Percentiles rank a stretch among this genome's conserved stretches.
Conservation (phyloP, 805 yeast genomes). For the Phaffomyces thermotolerans region DNA sequence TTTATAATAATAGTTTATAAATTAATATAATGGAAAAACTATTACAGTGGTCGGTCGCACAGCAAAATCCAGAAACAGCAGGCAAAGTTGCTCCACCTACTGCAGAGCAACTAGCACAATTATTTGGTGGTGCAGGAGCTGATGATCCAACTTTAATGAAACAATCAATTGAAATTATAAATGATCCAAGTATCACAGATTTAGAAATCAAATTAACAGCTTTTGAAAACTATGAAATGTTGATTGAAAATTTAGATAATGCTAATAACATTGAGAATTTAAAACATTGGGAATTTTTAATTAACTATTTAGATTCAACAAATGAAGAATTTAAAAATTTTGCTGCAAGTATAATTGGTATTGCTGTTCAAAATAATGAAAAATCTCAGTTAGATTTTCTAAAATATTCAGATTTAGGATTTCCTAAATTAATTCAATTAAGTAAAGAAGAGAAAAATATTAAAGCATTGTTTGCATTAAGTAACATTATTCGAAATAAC, state of each 20-base stretch:
- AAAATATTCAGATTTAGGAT: constrained; percentile 38
- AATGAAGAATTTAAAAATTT: constrained; percentile 41
- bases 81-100: constrained; percentile 64
- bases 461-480: constrained; percentile 73
- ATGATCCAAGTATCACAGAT: constrained; percentile 44
- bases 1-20: no score
- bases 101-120: constrained; percentile 68
- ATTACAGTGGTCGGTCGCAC: constrained; percentile 89
- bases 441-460: constrained; percentile 33
- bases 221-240: constrained; percentile 86
- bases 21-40: constrained; percentile 67
- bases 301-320: constrained; percentile 42
- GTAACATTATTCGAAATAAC: constrained; percentile 68
- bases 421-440: constrained; percentile 37
- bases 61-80: constrained; percentile 62
- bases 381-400: constrained; percentile 62
- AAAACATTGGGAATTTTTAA: constrained; percentile 70
- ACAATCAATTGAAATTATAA: constrained; percentile 57
- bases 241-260: constrained; percentile 88
- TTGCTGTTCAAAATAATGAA: constrained; percentile 89
- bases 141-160: constrained; percentile 90
- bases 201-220: constrained; percentile 65
- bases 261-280: constrained; percentile 86
- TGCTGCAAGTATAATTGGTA: constrained; percentile 74
- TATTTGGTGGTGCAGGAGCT: constrained; percentile 60